Base-by-base conservation (phyloP, 768 basidiomycete species). In the Obba rivulosa region DNA sequence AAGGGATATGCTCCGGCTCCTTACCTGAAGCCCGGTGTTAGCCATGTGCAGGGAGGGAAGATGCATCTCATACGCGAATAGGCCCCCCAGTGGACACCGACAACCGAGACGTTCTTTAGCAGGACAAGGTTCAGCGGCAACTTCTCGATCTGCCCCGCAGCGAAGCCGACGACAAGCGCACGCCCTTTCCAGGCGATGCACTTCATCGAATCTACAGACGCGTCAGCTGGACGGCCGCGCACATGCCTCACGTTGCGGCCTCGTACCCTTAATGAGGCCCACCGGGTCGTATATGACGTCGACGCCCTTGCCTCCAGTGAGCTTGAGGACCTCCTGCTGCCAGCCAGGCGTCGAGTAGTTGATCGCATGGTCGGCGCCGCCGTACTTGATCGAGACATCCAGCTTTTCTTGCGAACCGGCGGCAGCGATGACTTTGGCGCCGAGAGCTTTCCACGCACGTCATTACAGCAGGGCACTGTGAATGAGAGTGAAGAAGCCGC, bases 111-210 rank as follows among this genome's bases (percentile, higher is more conserved):
- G 24, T 63, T 61, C 53, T 66, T 67, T 11, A 67, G 58, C 8
- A 67, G 54, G 7, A 62, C 63, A 24, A 87, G 63, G 58, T 89
- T 88, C 62, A 92, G 81, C 0, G 95, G 90, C 18, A 95, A 75
- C 91, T 91, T 89, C 65, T 93, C 91, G 46, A 95, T 91, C 11
- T 74, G 66, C 3, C 90, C 90, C 7, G 77, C 87, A 3, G 87
- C 91, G 65, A 94, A 98, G 5, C 95, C 96, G 44, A 99, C 84
- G n/a, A 98, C 87, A 10, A 99, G 59, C 1, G 87, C 84, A 13
- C 95, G 79, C 1, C 94, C 92, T 63, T 94, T 93, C 84, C 94
- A 97, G 0, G 87, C 88, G 48, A 93, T 89, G 63, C 92, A 95
- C 63, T 94, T 98, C 48, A 97, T 62, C 41, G 78, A 85, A 63